phyloP scores from a whole-genome alignment of 768 basidiomycete genomes.

The Boletus fagicola region DNA sequence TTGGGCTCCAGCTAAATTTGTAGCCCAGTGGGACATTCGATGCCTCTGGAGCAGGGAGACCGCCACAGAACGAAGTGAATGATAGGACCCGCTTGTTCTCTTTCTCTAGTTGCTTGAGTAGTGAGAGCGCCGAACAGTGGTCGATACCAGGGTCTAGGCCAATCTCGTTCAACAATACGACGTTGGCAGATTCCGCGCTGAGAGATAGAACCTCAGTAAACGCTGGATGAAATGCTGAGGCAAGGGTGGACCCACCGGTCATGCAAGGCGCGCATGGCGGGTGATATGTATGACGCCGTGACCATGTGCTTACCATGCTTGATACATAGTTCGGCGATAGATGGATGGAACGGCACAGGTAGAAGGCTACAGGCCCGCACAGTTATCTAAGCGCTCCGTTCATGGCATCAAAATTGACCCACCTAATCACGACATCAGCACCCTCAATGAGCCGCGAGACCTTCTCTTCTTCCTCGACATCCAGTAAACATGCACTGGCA shows the following conservation, averaged over 20 bases:
- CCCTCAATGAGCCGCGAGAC: conserved; percentile 54
- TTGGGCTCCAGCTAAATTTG: conserved; percentile 92
- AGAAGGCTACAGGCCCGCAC: conserved; percentile 55
- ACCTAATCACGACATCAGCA: conserved; percentile 87
- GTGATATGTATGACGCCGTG: conserved; percentile 88
- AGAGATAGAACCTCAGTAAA: not conserved
- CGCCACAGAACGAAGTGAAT: conserved; percentile 92
- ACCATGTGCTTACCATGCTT: conserved; percentile 69
- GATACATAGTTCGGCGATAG: conserved; percentile 74
- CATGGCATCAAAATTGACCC: conserved; percentile 13
- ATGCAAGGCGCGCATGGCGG: conserved; percentile 68
- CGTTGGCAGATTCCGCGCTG: conserved; percentile 60
- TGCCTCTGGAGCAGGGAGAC: conserved; percentile 73
- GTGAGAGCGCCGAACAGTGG: conserved; percentile 78
- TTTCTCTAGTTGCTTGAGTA: conserved; percentile 52
- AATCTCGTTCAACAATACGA: conserved; percentile 86
- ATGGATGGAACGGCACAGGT: conserved; percentile 71
- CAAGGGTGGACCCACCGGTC: conserved; percentile 44
- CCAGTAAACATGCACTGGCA: conserved; percentile 55
- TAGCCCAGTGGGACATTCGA: conserved; percentile 72
- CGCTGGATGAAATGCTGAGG: not conserved
- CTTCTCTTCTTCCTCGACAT: conserved; percentile 49
- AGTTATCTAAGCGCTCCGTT: not conserved
- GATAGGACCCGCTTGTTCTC: conserved; percentile 59
- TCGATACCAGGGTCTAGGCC: conserved; percentile 89